Base-by-base conservation (phyloP, 768 basidiomycete species). In the Epithele typhae region DNA sequence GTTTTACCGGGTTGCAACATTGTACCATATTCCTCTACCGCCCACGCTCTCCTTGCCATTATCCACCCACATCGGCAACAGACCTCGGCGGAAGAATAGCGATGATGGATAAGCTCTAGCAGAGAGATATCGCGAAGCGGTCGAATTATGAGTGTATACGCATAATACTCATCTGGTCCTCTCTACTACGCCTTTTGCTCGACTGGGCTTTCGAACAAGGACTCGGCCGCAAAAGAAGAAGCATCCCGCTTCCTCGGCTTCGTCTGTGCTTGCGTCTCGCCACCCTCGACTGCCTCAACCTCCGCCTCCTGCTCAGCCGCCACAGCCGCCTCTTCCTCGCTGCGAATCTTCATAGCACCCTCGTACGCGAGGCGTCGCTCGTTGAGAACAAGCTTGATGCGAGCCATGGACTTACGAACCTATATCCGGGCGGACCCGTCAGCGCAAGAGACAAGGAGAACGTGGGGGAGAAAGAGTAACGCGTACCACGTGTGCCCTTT, bases 341-440 rank as follows among this genome's bases (percentile, higher is more conserved):
- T 49, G 37, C 57, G 49, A 23, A 62, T 59, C 44, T 60, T 49
- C 27, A 61, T 49, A 8, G 90, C 90, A 10, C 84, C 79, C 51
- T 88, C 79, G 51, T 92, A 87, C 8, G 90, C 91, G 19, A 91
- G 63, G 37, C 93, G 77, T 27, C 96, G 84, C 62, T 98, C 94
- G 60, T 92, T 92, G 40, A 97, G 72, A 18, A 97, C 82, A 48
- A 78, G 82, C 65, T 98, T 98, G 65, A 98, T 92, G 17, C 91
- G 82, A n/a, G 90, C 92, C 92, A 96, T 95, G 17, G 90, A 85
- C 72, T 93, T 95, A 18, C 88, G 86, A 66, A 83, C 85, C 92
- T 96, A 53, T 9, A 44, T 27, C 7, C 32, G 37, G 9, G 15
- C 19, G 19, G n/a, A 19, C 12, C 18, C 21, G 19, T 35, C 8